A percentile compares a stretch with the other conserved stretches of the same genome.
Evolutionary conservation across 2,329 filamentous ascomycete species (phyloP).

Genomic region (Plenodomus tracheiphilus): DNA sequence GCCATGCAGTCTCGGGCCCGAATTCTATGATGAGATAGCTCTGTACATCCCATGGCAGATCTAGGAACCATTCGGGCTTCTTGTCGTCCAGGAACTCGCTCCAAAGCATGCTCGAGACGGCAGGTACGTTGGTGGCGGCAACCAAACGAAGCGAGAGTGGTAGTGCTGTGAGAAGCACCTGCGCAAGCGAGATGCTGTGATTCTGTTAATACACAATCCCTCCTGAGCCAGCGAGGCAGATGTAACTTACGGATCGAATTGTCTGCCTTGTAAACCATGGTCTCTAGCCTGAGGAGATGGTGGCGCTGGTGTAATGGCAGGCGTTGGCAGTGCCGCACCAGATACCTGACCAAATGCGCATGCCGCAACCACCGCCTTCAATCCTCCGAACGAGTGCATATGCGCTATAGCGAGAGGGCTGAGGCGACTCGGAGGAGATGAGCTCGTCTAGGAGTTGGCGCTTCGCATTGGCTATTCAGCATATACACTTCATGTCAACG

Average conservation of each 20-base stretch:
- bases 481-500: constrained; percentile 19
- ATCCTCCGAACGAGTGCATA: constrained; percentile 30
- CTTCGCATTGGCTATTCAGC: constrained; percentile 11
- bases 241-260: constrained; percentile 37
- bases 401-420: constrained; percentile 18
- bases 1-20: constrained; percentile 36
- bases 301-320: constrained; percentile 37
- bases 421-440: constrained; percentile 7
- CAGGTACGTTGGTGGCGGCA: constrained; percentile 41
- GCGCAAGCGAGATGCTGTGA: constrained; percentile 36
- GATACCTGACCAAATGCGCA: constrained; percentile 14
- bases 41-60: constrained; percentile 39
- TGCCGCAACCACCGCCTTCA: constrained; percentile 14
- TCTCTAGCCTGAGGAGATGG: constrained; percentile 2
- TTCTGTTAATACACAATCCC: constrained; percentile 11
- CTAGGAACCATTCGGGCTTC: constrained; percentile 38
- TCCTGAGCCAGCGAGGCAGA: background rate
- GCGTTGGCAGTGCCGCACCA: constrained; percentile 15
- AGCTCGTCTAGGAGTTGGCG: constrained; percentile 3
- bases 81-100: constrained; percentile 39
- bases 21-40: constrained; percentile 39
- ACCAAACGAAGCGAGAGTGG: constrained; percentile 40
- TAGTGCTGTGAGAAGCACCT: constrained; percentile 40
- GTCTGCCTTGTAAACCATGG: background rate
- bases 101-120: constrained; percentile 40